Evolutionary conservation across 352 stramenopile genomes (phyloP).

Genomic region (Globisporangium nagaii): DNA sequence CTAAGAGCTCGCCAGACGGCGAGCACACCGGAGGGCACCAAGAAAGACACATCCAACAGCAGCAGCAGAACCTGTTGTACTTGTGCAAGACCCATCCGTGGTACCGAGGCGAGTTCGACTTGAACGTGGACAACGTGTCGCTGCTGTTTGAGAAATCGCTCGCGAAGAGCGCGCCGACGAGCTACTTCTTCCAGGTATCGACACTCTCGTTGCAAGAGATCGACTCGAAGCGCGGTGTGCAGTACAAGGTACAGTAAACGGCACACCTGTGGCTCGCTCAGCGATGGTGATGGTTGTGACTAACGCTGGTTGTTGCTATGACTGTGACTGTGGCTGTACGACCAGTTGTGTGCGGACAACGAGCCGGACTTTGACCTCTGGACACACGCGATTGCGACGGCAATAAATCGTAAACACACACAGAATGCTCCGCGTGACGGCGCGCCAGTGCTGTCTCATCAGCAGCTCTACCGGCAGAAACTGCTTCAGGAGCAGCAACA

Average conservation of each 20-base stretch:
- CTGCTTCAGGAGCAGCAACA: conserved; percentile 33
- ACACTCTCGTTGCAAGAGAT: conserved; percentile 70
- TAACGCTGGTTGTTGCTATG: too few relatives aligned
- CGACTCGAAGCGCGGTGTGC: conserved; percentile 72
- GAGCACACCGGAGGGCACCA: conserved; percentile 3
- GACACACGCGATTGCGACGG: conserved; percentile 68
- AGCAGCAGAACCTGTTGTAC: conserved; percentile 58
- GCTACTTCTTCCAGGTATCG: conserved; percentile 84
- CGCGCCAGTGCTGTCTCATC: conserved; percentile 47
- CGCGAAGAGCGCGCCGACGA: conserved; percentile 66
- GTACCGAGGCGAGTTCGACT: conserved; percentile 72
- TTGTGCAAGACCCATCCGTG: conserved; percentile 74
- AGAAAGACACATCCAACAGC: too few relatives aligned
- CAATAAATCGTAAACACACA: conserved; percentile 71
- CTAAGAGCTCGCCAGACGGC: neutral
- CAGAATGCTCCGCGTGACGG: conserved; percentile 15
- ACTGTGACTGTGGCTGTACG: too few relatives aligned
- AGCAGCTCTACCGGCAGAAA: conserved; percentile 73
- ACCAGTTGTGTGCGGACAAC: conserved; percentile 68
- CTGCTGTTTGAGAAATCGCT: conserved; percentile 80
- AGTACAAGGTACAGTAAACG: conserved; percentile 86
- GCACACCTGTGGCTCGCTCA: too few relatives aligned
- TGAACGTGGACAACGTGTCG: conserved; percentile 71
- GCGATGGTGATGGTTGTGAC: too few relatives aligned
- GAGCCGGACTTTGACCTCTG: conserved; percentile 76